Evolutionary conservation across 352 stramenopile genomes (phyloP), one percentile per base, ranked within the genome.

Genomic region (Aphanomyces cochlioides): DNA sequence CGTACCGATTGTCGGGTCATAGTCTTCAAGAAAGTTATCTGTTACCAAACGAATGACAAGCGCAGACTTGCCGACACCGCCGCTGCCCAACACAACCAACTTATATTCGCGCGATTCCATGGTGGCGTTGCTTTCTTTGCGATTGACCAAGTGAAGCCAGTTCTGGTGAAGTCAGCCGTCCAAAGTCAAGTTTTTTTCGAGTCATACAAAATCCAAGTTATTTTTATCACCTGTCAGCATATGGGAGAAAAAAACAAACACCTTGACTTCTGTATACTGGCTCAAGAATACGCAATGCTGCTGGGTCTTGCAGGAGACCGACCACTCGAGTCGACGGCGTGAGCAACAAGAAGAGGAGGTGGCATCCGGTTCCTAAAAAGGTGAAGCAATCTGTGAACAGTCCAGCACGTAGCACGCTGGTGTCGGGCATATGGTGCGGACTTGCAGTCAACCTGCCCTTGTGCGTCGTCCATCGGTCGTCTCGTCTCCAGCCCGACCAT

Each of bases 11-110:
- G 90, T 97, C 36, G 90, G 90, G 75, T 97, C 90, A 82, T 96
- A 97, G 78, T 97, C 89, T 73, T 96, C 88, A n/a, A 97, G 76
- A 72, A 96, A 97, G 75, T 95, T 94, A 72, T 96, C 90, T 15
- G 87, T 93, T 73, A 96, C 87, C 56, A 97, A 87, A n/a, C 90
- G 87, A 72, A 96, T 93, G 54, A 89, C 96, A n/a, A 97, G 78
- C 66, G 90, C 90, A 38, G 87, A 96, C 80, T 97, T 97, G 72
- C 90, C 90, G 36, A 97, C 90, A 74, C 90, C 90, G 73, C 90
- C 90, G 70, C 86, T 93, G 61, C 90, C 90, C 60, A 97, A 77
- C 66, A 97, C 90, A 40, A 95, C 87, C n/a, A 70, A 41, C 64
- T 70, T 60, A 48, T 70, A 70, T 47, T 70, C 45, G 34, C 64